Percentiles rank a stretch among this genome's conserved stretches.
phyloP scores from a whole-genome alignment of 208 protist species.

The Trypanosoma melophagium region DNA sequence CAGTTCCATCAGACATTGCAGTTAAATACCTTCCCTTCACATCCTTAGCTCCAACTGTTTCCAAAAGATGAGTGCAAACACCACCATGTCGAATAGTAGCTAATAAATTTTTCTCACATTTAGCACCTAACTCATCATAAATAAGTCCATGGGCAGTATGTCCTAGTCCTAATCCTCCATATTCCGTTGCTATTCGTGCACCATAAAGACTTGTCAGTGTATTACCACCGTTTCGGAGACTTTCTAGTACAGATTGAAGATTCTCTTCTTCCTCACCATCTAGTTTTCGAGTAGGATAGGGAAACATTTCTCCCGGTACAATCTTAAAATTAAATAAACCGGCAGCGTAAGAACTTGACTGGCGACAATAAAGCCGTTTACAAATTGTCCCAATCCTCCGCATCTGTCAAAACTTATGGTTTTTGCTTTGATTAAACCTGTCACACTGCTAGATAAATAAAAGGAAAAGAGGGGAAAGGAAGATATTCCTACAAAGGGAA shows the following conservation, averaged over 20 bases:
- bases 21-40: slow-evolving; percentile 85
- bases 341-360: slow-evolving; percentile 63
- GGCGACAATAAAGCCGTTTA: slow-evolving; percentile 28
- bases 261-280: slow-evolving; percentile 78
- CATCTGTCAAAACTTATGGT: slow-evolving; percentile 3
- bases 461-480: slow-evolving; percentile 10
- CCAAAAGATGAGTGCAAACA: slow-evolving; percentile 66
- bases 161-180: slow-evolving; percentile 78
- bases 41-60: slow-evolving; percentile 65
- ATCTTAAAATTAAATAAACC: slow-evolving; percentile 88
- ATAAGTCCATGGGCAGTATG: slow-evolving; percentile 79
- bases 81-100: slow-evolving; percentile 62
- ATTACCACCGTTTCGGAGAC: slow-evolving; percentile 66
- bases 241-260: slow-evolving; percentile 70
- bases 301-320: slow-evolving; percentile 68
- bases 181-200: slow-evolving; percentile 73
- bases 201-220: slow-evolving; percentile 57
- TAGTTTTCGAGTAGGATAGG: slow-evolving; percentile 73
- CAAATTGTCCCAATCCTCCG: slow-evolving; percentile 17
- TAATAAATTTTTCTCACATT: slow-evolving; percentile 48
- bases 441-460: slow-evolving; percentile 2
- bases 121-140: slow-evolving; percentile 75
- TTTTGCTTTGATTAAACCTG: not conserved
- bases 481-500: slow-evolving; percentile 1
- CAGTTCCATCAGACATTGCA: slow-evolving; percentile 79